Conservation (phyloP, 148 eudicot species). For the Rhododendron vialii region DNA sequence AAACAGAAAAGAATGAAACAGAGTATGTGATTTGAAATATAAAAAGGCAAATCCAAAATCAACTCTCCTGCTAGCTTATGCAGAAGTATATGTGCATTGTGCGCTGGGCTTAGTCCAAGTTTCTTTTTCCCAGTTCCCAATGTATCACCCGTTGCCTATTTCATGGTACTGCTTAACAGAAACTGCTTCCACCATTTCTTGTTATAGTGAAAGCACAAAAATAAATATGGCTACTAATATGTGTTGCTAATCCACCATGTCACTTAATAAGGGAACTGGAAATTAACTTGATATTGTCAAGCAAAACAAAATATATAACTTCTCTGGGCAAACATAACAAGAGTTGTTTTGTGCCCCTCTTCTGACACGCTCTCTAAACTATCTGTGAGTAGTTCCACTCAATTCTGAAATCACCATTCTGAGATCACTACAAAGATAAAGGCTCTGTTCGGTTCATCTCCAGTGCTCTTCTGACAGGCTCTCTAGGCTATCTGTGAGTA, state of each 20-base stretch:
- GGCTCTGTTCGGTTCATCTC: too few relatives aligned
- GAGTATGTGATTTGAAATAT: neutral
- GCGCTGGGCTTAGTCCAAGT: neutral
- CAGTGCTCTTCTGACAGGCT: conserved; percentile 16
- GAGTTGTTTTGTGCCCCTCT: conserved; percentile 10
- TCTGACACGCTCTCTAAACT: conserved; percentile 16
- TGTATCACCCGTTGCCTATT: neutral
- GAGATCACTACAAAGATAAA: neutral
- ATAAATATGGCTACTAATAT: neutral
- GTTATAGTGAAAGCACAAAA: neutral
- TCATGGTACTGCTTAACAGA: neutral
- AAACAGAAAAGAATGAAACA: neutral
- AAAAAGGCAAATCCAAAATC: neutral
- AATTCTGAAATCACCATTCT: neutral
- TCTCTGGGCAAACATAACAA: neutral
- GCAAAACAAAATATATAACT: neutral
- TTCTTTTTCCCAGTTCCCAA: neutral
- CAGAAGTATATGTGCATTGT: neutral
- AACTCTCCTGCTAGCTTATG: neutral
- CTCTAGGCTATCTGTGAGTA: conserved; percentile 13
- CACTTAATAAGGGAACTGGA: neutral
- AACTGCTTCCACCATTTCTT: neutral
- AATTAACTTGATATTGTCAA: neutral
- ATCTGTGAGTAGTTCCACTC: conserved; percentile 4
- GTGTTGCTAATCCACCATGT: neutral